These are phyloP conservation scores for Chlorophyllum brunneum DNA, from an alignment of 768 basidiomycete genomes.

Conservation along the genomic window DNA sequence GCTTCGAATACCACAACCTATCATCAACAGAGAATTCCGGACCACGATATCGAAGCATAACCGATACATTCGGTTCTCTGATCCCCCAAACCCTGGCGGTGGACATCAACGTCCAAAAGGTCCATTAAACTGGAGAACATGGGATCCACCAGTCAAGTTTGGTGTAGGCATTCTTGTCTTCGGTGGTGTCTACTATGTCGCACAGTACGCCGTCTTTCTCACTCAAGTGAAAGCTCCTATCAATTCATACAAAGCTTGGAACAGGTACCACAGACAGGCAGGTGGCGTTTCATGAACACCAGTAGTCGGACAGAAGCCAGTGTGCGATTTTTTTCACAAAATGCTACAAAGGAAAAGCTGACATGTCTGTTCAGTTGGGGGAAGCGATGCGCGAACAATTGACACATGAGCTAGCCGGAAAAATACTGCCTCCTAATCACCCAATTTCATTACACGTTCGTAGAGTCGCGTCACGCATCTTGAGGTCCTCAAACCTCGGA, in stretches of 20 bases:
- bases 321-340: slow-evolving; percentile 22
- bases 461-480: slow-evolving; percentile 62
- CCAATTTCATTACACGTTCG: slow-evolving; percentile 65
- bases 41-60: neutral
- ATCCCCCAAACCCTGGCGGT: no score
- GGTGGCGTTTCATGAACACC: slow-evolving; percentile 87
- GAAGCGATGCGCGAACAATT: slow-evolving; percentile 38
- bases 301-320: slow-evolving; percentile 49
- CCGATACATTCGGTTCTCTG: slow-evolving; percentile 12
- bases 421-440: slow-evolving; percentile 65
- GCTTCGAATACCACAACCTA: no score
- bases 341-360: neutral
- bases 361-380: slow-evolving; percentile 32
- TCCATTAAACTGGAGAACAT: neutral
- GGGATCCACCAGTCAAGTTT: slow-evolving; percentile 4
- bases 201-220: slow-evolving; percentile 26
- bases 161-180: slow-evolving; percentile 11
- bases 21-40: neutral
- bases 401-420: slow-evolving; percentile 44
- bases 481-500: slow-evolving; percentile 72
- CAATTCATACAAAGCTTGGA: slow-evolving; percentile 58
- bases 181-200: slow-evolving; percentile 26
- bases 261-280: slow-evolving; percentile 78
- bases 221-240: neutral
- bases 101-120: neutral